A percentile compares a stretch with the other conserved stretches of the same genome.
These are phyloP conservation scores for Aphanomyces stellatus DNA, from an alignment of 352 stramenopile genomes.

Conservation along the genomic window DNA sequence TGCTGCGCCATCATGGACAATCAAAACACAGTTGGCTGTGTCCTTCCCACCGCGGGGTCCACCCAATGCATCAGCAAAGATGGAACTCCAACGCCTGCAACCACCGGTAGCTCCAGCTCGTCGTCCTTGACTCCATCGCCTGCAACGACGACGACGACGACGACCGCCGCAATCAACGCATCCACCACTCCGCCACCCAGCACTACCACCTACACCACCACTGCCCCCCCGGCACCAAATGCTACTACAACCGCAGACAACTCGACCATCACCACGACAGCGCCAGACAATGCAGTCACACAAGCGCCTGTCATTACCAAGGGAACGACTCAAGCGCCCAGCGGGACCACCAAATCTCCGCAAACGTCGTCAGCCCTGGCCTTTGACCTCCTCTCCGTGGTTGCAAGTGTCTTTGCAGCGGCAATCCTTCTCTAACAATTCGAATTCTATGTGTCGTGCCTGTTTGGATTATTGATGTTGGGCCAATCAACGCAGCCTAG, in stretches of 20 bases:
- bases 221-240: neutral
- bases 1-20: conserved; percentile 1
- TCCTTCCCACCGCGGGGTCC: neutral
- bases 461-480: no score
- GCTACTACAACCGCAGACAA: neutral
- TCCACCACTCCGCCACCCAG: neutral
- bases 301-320: neutral
- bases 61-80: neutral
- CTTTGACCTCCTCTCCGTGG: no score
- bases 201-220: neutral
- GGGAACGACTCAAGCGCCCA: neutral
- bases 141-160: neutral
- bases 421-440: no score
- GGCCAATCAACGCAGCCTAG: no score
- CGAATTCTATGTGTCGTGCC: no score
- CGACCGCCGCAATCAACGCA: neutral
- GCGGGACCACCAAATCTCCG: neutral
- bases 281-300: neutral
- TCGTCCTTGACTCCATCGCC: neutral
- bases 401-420: no score
- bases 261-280: neutral
- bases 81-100: neutral
- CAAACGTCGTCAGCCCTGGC: no score
- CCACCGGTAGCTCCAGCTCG: neutral
- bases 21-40: neutral